phyloP scores from a whole-genome alignment of 208 protist species.

The Crithidia bombi region DNA sequence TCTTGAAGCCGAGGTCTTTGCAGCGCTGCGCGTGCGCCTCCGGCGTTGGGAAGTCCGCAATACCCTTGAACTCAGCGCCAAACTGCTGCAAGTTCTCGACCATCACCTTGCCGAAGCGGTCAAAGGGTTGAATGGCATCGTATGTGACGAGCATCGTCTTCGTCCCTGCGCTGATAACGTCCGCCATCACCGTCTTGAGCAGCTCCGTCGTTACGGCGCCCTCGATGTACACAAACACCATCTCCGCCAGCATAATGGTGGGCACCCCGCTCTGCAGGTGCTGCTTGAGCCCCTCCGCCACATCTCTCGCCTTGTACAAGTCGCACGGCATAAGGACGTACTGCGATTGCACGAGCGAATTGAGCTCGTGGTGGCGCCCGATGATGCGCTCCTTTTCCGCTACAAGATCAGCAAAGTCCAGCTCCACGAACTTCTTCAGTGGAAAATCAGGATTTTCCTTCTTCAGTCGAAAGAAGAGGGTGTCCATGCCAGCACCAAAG shows the following conservation, averaged over 20 bases:
- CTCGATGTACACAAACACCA: constrained; percentile 92
- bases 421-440: constrained; percentile 71
- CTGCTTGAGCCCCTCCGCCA: constrained; percentile 51
- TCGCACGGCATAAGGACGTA: constrained; percentile 71
- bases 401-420: constrained; percentile 86
- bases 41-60: constrained; percentile 71
- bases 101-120: constrained; percentile 91
- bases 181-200: constrained; percentile 50
- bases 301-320: constrained; percentile 55
- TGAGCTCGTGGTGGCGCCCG: constrained; percentile 42
- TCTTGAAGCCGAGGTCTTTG: constrained; percentile 67
- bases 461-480: constrained; percentile 87
- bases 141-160: constrained; percentile 76
- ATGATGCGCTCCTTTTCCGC: constrained; percentile 75
- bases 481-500: constrained; percentile 89
- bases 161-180: constrained; percentile 52
- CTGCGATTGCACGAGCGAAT: constrained; percentile 37
- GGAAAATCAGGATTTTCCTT: constrained; percentile 60
- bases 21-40: constrained; percentile 73
- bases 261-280: constrained; percentile 51
- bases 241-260: constrained; percentile 87
- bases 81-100: constrained; percentile 72
- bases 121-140: constrained; percentile 86
- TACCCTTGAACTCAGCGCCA: constrained; percentile 75
- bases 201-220: constrained; percentile 66